Conservation (phyloP, 164 flowering plant species). For the Aristolochia fimbriata region DNA sequence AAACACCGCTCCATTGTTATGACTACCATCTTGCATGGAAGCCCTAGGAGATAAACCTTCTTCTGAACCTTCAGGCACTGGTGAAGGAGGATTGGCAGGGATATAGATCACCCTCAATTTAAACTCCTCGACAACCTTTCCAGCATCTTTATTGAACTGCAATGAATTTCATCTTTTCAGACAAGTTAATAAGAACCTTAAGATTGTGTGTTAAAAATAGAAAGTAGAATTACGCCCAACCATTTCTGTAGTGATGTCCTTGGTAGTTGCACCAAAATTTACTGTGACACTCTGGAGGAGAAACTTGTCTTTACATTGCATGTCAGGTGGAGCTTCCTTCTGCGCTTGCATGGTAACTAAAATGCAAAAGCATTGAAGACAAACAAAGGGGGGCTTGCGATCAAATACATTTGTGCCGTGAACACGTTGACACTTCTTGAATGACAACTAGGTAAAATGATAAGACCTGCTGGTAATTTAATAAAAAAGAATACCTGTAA, state of each 20-base stretch:
- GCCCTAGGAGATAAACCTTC: constrained; percentile 76
- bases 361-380: neutral
- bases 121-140: constrained; percentile 69
- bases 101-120: constrained; percentile 73
- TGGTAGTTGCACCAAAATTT: constrained; percentile 32
- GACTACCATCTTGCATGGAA: constrained; percentile 39
- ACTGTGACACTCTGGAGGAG: constrained; percentile 65
- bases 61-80: constrained; percentile 89
- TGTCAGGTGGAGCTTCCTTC: constrained; percentile 59
- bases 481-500: constrained; percentile 43
- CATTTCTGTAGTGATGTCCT: constrained; percentile 61
- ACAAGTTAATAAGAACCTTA: too few species aligned
- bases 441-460: neutral
- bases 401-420: too few species aligned
- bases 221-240: constrained; percentile 17
- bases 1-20: constrained; percentile 28
- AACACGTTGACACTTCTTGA: too few species aligned
- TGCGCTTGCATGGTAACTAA: constrained; percentile 91
- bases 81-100: constrained; percentile 86
- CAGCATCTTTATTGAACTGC: constrained; percentile 70
- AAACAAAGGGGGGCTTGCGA: neutral
- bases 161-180: constrained; percentile 9
- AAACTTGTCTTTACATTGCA: constrained; percentile 91
- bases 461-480: neutral
- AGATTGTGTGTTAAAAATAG: too few species aligned